Conservation (phyloP, 441 rosid species). For the Euphorbia celastroides region DNA sequence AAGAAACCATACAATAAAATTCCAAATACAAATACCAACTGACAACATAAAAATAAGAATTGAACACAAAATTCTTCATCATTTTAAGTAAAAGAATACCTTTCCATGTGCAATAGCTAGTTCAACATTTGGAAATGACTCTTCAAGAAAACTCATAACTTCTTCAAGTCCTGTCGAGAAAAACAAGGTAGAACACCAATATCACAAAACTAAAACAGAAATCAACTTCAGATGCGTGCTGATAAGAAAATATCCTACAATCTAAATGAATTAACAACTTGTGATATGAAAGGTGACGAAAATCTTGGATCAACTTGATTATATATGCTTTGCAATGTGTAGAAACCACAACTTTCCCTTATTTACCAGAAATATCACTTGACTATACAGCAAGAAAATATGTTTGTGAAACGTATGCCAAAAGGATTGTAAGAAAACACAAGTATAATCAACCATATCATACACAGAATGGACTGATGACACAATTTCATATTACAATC, state of each 20-base stretch:
- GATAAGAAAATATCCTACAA: background rate
- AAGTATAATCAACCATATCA: background rate
- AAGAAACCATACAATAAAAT: background rate
- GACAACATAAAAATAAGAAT: background rate
- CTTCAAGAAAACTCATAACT: slow-evolving; percentile 73
- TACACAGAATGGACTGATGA: background rate
- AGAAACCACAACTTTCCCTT: background rate
- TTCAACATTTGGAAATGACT: slow-evolving; percentile 62
- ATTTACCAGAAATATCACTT: background rate
- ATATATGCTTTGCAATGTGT: background rate
- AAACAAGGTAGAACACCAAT: slow-evolving; percentile 14
- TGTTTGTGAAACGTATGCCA: background rate
- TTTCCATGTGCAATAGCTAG: slow-evolving; percentile 95
- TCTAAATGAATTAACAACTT: background rate
- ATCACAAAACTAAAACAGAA: slow-evolving; percentile 13
- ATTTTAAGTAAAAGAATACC: slow-evolving; percentile 35
- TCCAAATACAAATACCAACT: background rate
- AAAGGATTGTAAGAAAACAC: slow-evolving; percentile 4
- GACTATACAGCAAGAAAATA: background rate
- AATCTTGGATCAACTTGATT: background rate
- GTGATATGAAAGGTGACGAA: background rate
- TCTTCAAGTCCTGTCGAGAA: slow-evolving; percentile 78
- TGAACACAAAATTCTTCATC: background rate
- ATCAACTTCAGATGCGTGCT: slow-evolving; percentile 8
- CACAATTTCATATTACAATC: background rate